A percentile compares a stretch with the other conserved stretches of the same genome.
Evolutionary conservation across 768 basidiomycete species (phyloP).

Genomic region (Neoboletus subvelutipes): DNA sequence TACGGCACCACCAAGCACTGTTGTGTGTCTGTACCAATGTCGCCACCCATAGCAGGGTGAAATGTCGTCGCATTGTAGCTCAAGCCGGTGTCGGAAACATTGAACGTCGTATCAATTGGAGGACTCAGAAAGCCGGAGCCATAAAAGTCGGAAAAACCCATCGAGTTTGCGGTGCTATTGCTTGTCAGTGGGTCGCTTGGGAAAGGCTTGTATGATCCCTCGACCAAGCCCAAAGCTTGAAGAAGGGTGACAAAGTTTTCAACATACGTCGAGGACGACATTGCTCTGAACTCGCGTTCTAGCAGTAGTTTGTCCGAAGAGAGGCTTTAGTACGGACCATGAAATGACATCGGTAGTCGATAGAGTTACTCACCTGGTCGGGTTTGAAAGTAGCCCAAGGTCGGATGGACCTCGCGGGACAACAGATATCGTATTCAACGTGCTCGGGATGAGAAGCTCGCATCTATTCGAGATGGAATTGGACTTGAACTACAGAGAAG

Average conservation of each 20-base stretch:
- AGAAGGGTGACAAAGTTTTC: conserved; percentile 8
- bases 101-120: not conserved
- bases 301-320: too few species aligned
- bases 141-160: not conserved
- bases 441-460: not conserved
- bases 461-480: too few species aligned
- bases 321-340: not conserved
- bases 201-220: conserved; percentile 10
- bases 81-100: not conserved
- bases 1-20: conserved; percentile 13
- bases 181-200: not conserved
- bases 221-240: conserved; percentile 11
- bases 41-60: not conserved
- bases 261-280: conserved; percentile 5
- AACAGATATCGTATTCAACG: not conserved
- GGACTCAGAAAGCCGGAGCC: not conserved
- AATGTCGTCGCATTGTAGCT: not conserved
- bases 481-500: too few species aligned
- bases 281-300: not conserved
- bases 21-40: not conserved
- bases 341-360: not conserved
- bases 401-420: not conserved
- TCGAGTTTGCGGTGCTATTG: not conserved
- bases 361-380: not conserved
- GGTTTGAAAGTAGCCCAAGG: conserved; percentile 1